Conservation (phyloP, 495 filamentous ascomycete species). For the Tirmania nivea region DNA sequence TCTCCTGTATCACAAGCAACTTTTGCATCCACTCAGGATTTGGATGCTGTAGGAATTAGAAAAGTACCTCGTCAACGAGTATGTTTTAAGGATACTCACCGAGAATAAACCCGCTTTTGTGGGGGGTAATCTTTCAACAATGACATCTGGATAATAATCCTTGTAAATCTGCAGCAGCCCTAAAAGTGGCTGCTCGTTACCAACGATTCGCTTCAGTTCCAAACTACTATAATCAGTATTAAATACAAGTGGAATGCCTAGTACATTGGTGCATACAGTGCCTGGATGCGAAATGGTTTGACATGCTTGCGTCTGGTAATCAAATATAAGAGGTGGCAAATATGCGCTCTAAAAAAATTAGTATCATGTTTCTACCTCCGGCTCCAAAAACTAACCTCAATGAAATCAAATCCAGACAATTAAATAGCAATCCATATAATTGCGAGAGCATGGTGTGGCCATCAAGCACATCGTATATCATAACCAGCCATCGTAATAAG, state of each 20-base stretch:
- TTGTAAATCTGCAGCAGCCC: conserved; percentile 70
- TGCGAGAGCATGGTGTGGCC: conserved; percentile 43
- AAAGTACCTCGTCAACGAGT: not conserved
- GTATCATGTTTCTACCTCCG: not conserved
- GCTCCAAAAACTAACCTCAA: conserved; percentile 29
- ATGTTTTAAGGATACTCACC: conserved; percentile 15
- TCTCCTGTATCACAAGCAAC: conserved; percentile 42
- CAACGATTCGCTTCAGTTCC: conserved; percentile 35
- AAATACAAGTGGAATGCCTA: not conserved
- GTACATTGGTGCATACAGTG: conserved; percentile 36
- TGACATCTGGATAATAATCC: conserved; percentile 75
- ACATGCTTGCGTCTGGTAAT: conserved; percentile 78
- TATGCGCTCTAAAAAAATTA: conserved; percentile 25
- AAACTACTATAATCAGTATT: conserved; percentile 25
- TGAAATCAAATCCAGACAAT: conserved; percentile 59
- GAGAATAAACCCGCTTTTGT: conserved; percentile 35
- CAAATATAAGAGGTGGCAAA: conserved; percentile 68
- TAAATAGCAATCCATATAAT: conserved; percentile 61
- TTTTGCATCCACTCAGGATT: conserved; percentile 56
- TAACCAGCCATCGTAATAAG: conserved; percentile 59
- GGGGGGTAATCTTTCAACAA: conserved; percentile 41
- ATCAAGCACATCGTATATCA: conserved; percentile 53
- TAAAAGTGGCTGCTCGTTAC: conserved; percentile 51
- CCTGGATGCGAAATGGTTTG: conserved; percentile 61
- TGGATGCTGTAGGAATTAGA: conserved; percentile 33